These are phyloP conservation scores for Ascocoryne sarcoides DNA, from an alignment of 2,329 filamentous ascomycete genomes.

Conservation along the genomic window DNA sequence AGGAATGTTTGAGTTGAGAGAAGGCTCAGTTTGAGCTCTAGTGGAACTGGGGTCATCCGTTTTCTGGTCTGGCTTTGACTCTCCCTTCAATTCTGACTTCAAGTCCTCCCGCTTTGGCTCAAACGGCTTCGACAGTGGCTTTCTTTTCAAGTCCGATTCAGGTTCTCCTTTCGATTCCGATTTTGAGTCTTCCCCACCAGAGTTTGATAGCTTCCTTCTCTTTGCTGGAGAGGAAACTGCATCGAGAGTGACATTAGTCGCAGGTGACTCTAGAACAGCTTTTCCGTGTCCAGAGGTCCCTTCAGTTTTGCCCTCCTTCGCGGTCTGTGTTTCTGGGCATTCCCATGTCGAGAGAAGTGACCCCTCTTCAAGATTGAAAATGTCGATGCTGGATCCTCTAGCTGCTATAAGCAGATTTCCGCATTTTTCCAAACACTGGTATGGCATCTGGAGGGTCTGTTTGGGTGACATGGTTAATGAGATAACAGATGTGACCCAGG, in stretches of 20 bases:
- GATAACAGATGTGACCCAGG: too few species aligned
- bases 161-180: background rate
- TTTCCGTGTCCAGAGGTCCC: background rate
- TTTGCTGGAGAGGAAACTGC: conserved; percentile 23
- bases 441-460: conserved; percentile 53
- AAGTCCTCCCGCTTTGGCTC: too few species aligned
- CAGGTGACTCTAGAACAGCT: conserved; percentile 2
- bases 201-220: conserved; percentile 24
- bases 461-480: too few species aligned
- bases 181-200: conserved; percentile 2
- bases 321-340: conserved; percentile 12
- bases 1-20: too few species aligned
- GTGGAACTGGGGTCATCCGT: too few species aligned
- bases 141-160: too few species aligned
- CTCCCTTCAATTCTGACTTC: too few species aligned
- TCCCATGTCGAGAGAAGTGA: conserved; percentile 41
- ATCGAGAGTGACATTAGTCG: conserved; percentile 8
- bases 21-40: too few species aligned
- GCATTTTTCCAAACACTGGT: conserved; percentile 50
- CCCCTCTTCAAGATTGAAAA: conserved; percentile 52
- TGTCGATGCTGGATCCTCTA: conserved; percentile 62
- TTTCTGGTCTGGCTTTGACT: background rate
- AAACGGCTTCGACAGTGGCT: background rate
- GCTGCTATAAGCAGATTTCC: conserved; percentile 61
- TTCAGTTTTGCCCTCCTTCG: background rate